Evolutionary conservation across 75 land plant genomes (phyloP).

Genomic region (Sequoiadendron giganteum): DNA sequence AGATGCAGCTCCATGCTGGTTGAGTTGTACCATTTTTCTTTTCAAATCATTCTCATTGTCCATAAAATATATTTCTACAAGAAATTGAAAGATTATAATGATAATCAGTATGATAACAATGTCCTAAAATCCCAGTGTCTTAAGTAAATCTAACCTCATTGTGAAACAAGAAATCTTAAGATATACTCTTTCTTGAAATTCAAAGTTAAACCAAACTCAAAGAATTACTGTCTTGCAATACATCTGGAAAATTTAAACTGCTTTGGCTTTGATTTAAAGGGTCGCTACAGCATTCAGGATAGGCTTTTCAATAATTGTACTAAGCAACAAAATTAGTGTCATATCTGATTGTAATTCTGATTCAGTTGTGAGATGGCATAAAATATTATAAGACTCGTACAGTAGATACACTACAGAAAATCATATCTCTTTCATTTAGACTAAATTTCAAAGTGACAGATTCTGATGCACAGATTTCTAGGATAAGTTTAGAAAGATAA

Average conservation of each 20-base stretch:
- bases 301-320: not conserved
- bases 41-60: not conserved
- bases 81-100: not conserved
- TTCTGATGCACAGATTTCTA: not conserved
- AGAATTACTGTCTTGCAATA: not conserved
- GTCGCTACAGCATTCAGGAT: not conserved
- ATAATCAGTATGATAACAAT: not conserved
- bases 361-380: not conserved
- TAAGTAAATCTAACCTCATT: not conserved
- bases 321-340: not conserved
- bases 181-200: not conserved
- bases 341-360: not conserved
- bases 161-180: not conserved
- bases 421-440: not conserved
- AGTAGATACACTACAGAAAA: not conserved
- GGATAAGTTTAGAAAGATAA: not conserved
- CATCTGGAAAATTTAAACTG: not conserved
- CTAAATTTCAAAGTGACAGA: not conserved
- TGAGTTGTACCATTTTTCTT: not conserved
- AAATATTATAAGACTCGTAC: not conserved
- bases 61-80: not conserved
- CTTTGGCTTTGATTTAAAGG: not conserved
- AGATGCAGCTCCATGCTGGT: not conserved
- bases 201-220: not conserved
- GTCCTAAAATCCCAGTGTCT: not conserved